Evolutionary conservation across 2,329 filamentous ascomycete genomes (phyloP).

Genomic region (Teratosphaeria nubilosa): DNA sequence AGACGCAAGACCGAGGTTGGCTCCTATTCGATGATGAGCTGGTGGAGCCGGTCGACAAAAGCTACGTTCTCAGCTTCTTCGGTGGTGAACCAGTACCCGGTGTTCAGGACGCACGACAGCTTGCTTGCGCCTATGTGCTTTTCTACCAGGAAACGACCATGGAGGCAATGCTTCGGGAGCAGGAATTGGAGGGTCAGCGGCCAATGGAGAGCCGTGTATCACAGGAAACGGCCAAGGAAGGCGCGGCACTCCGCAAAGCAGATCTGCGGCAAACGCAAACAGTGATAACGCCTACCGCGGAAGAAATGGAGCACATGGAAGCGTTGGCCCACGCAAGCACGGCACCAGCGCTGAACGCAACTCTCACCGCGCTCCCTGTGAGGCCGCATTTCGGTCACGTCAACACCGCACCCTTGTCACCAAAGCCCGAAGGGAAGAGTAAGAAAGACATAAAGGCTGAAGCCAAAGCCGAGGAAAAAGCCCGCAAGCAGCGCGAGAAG

Average conservation of each 20-base stretch:
- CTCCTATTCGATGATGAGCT: slow-evolving; percentile 95
- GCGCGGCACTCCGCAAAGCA: slow-evolving; percentile 15
- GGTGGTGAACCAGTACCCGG: slow-evolving; percentile 56
- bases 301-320: slow-evolving; percentile 41
- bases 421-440: slow-evolving; percentile 44
- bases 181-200: slow-evolving; percentile 63
- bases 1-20: slow-evolving; percentile 93
- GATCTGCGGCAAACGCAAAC: slow-evolving; percentile 21
- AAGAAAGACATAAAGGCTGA: slow-evolving; percentile 56
- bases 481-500: slow-evolving; percentile 48
- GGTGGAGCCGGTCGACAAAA: slow-evolving; percentile 95
- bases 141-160: slow-evolving; percentile 90
- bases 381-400: slow-evolving; percentile 19
- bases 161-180: slow-evolving; percentile 62
- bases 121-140: slow-evolving; percentile 90
- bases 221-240: slow-evolving; percentile 21
- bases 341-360: slow-evolving; percentile 38
- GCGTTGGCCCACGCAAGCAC: slow-evolving; percentile 58
- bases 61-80: slow-evolving; percentile 94
- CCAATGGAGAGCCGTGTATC: slow-evolving; percentile 23
- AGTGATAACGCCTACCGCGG: slow-evolving; percentile 31
- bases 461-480: slow-evolving; percentile 53
- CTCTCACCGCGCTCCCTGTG: not conserved
- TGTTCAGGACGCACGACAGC: slow-evolving; percentile 43
- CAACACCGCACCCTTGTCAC: slow-evolving; percentile 24